Conservation (phyloP, 2,329 filamentous ascomycete species). For the Simplicillium sp. region DNA sequence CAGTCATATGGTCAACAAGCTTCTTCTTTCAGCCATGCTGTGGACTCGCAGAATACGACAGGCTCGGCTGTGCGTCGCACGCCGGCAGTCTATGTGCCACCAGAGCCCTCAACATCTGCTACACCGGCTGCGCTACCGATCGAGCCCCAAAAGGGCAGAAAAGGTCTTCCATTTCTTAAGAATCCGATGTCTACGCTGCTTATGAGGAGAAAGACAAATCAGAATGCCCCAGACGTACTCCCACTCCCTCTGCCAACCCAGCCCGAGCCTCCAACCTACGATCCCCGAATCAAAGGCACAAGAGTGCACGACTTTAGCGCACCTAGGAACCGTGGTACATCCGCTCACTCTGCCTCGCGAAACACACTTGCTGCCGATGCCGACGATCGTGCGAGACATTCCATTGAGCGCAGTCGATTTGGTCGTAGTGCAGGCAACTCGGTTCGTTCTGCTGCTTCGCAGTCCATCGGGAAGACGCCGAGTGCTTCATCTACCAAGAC, state of each 20-base stretch:
- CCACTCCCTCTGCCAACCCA: constrained; percentile 23
- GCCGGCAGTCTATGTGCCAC: too few species aligned
- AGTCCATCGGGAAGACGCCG: too few species aligned
- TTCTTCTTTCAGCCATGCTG: constrained; percentile 1
- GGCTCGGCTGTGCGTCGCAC: background rate
- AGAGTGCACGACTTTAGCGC: constrained; percentile 50
- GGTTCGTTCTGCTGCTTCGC: too few species aligned
- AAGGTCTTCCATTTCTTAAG: constrained; percentile 39
- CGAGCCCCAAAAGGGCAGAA: constrained; percentile 27
- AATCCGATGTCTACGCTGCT: constrained; percentile 43
- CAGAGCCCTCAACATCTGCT: background rate
- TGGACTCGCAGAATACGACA: background rate
- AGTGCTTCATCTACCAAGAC: too few species aligned
- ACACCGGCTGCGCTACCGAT: constrained; percentile 1
- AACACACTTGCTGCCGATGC: too few species aligned
- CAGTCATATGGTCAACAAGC: background rate
- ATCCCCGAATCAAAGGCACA: constrained; percentile 48
- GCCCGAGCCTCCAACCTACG: constrained; percentile 32
- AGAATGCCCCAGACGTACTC: constrained; percentile 27
- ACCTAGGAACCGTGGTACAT: constrained; percentile 27
- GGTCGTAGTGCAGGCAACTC: too few species aligned
- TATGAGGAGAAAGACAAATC: constrained; percentile 36
- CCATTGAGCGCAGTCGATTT: too few species aligned
- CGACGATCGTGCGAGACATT: too few species aligned
- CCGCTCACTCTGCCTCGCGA: background rate